phyloP scores from a whole-genome alignment of 2,329 filamentous ascomycete genomes.

The Dactylellina drechsleri region DNA sequence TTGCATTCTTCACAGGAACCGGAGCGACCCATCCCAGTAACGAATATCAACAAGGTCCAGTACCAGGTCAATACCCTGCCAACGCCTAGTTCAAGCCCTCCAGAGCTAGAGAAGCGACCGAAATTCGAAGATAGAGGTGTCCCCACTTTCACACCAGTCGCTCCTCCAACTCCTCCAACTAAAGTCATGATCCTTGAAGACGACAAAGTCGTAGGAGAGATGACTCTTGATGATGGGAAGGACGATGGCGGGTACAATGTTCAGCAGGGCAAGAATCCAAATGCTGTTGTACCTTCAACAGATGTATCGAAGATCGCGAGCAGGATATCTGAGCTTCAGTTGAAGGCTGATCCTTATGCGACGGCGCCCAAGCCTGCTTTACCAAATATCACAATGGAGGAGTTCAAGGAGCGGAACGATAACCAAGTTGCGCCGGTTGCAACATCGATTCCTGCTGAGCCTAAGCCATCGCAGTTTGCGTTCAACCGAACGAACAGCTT shows the following conservation, averaged over 20 bases:
- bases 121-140: conserved; percentile 51
- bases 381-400: conserved; percentile 44
- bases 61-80: conserved; percentile 47
- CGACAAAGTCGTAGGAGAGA: conserved; percentile 47
- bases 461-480: conserved; percentile 27
- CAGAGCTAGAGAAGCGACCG: conserved; percentile 46
- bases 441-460: conserved; percentile 6
- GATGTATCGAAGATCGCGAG: conserved; percentile 51
- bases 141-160: conserved; percentile 38
- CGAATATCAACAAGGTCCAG: conserved; percentile 47
- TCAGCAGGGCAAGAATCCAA: conserved; percentile 45
- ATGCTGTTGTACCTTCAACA: conserved; percentile 40
- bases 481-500: conserved; percentile 47
- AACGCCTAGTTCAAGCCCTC: conserved; percentile 46
- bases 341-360: conserved; percentile 45
- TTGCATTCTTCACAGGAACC: conserved; percentile 43
- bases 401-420: conserved; percentile 50
- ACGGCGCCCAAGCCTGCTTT: conserved; percentile 45
- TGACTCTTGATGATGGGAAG: conserved; percentile 42
- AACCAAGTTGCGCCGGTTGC: conserved; percentile 3
- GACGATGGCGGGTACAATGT: conserved; percentile 39
- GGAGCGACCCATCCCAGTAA: conserved; percentile 26
- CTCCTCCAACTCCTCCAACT: conserved; percentile 49
- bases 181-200: conserved; percentile 52
- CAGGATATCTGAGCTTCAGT: conserved; percentile 50